A percentile compares a stretch with the other conserved stretches of the same genome.
These are phyloP conservation scores for Ogataea henricii DNA, from an alignment of 805 yeast species.

Conservation along the genomic window DNA sequence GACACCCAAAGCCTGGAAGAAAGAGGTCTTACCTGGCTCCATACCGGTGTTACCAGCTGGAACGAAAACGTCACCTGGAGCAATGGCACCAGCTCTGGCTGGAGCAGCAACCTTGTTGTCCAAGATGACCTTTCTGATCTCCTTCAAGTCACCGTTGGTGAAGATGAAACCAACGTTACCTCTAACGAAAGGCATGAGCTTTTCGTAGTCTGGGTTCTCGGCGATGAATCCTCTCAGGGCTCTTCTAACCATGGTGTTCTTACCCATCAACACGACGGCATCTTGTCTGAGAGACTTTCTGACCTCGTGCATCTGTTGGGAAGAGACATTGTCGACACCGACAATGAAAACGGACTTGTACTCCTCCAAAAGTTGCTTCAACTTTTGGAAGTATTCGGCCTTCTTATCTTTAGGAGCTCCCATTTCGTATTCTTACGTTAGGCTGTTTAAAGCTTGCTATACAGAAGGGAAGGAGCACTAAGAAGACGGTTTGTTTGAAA, in stretches of 20 bases:
- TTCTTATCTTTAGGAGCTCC: slow-evolving; percentile 99
- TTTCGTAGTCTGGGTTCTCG: slow-evolving; percentile 96
- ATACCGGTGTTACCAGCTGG: slow-evolving; percentile 99
- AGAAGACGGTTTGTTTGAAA: background rate
- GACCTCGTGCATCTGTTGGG: slow-evolving; percentile 99
- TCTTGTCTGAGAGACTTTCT: slow-evolving; percentile 95
- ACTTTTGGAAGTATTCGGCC: slow-evolving; percentile 90
- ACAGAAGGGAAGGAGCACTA: background rate
- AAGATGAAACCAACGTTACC: slow-evolving; percentile 99
- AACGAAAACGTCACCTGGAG: slow-evolving; percentile 96
- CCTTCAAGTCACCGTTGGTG: slow-evolving; percentile 95
- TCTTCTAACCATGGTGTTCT: slow-evolving; percentile 99
- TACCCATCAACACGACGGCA: slow-evolving; percentile 98
- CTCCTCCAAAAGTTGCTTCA: slow-evolving; percentile 93
- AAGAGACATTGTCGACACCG: slow-evolving; percentile 99
- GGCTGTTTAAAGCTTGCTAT: slow-evolving; percentile 83
- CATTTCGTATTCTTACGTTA: slow-evolving; percentile 93
- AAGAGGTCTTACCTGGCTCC: slow-evolving; percentile 99
- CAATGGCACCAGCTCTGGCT: slow-evolving; percentile 99
- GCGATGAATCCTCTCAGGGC: slow-evolving; percentile 94
- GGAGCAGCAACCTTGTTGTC: slow-evolving; percentile 99
- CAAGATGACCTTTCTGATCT: slow-evolving; percentile 83
- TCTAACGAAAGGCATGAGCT: slow-evolving; percentile 88
- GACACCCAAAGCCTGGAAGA: slow-evolving; percentile 99
- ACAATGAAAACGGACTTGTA: slow-evolving; percentile 98